phyloP scores from a whole-genome alignment of 139 green algal genomes.

The Gonium pectorale region DNA sequence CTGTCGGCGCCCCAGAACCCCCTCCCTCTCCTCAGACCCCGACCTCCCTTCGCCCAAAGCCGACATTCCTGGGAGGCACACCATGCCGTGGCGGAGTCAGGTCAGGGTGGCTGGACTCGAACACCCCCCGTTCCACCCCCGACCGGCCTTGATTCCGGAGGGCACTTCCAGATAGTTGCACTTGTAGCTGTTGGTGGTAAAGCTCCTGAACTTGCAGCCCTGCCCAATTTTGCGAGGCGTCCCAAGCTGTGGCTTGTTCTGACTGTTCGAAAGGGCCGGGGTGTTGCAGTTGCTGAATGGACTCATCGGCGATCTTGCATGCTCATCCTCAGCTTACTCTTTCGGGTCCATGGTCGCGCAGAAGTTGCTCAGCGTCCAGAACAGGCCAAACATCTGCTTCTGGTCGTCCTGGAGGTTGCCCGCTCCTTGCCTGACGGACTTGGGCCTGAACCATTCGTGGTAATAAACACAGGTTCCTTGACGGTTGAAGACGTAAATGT shows the following conservation, averaged over 20 bases:
- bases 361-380: constrained; percentile 93
- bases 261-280: constrained; percentile 58
- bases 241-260: constrained; percentile 78
- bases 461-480: constrained; percentile 91
- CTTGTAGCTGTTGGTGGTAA: constrained; percentile 93
- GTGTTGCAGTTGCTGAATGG: not conserved
- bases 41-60: no score
- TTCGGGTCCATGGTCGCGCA: constrained; percentile 87
- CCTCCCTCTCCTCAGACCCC: no score
- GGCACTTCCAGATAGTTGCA: constrained; percentile 93
- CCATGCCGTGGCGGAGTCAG: no score
- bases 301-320: not conserved
- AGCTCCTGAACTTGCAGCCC: constrained; percentile 83
- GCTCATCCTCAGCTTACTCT: constrained; percentile 71
- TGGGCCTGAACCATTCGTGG: constrained; percentile 88
- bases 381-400: constrained; percentile 97
- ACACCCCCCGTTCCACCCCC: no score
- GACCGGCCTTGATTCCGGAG: constrained; percentile 93
- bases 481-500: constrained; percentile 91
- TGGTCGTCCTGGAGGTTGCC: constrained; percentile 84
- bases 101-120: no score
- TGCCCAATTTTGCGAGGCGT: constrained; percentile 79
- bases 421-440: constrained; percentile 79
- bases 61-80: no score
- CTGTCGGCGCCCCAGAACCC: no score